A percentile compares a stretch with the other conserved stretches of the same genome.
These are phyloP conservation scores for Coprinellus micaceus DNA, from an alignment of 768 basidiomycete genomes.

Conservation along the genomic window DNA sequence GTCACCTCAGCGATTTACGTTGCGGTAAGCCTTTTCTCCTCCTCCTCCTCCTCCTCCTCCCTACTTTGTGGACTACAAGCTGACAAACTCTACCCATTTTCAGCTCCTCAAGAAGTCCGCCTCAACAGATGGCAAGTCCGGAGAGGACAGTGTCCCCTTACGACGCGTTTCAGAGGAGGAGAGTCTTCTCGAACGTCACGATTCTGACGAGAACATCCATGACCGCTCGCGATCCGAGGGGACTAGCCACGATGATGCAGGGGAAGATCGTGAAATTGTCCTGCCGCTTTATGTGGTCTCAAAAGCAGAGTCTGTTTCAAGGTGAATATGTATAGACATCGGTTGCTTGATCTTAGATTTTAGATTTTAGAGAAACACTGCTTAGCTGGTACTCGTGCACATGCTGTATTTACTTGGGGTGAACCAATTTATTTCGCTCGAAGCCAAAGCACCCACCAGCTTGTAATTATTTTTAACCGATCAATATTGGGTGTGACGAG, in stretches of 20 bases:
- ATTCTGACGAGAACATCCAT: background rate
- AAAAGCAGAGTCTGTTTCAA: too few relatives aligned
- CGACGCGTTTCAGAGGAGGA: too few relatives aligned
- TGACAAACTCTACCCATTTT: background rate
- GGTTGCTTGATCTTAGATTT: too few relatives aligned
- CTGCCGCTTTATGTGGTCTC: background rate
- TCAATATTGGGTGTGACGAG: too few relatives aligned
- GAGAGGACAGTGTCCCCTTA: background rate
- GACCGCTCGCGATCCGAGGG: background rate
- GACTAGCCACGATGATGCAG: background rate
- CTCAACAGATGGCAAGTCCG: background rate
- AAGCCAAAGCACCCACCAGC: too few relatives aligned
- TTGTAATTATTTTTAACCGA: too few relatives aligned
- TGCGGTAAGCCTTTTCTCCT: slow-evolving; percentile 42
- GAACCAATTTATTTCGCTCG: too few relatives aligned
- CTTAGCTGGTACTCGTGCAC: too few relatives aligned
- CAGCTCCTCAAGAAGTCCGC: background rate
- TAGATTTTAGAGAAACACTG: too few relatives aligned
- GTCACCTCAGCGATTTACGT: slow-evolving; percentile 60
- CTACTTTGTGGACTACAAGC: background rate
- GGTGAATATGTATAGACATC: too few relatives aligned
- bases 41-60: background rate
- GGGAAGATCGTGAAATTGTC: slow-evolving; percentile 1
- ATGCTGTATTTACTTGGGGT: too few relatives aligned
- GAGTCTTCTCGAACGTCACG: background rate